phyloP scores from a whole-genome alignment of 352 stramenopile genomes.

The Globisporangium heterothallicum region DNA sequence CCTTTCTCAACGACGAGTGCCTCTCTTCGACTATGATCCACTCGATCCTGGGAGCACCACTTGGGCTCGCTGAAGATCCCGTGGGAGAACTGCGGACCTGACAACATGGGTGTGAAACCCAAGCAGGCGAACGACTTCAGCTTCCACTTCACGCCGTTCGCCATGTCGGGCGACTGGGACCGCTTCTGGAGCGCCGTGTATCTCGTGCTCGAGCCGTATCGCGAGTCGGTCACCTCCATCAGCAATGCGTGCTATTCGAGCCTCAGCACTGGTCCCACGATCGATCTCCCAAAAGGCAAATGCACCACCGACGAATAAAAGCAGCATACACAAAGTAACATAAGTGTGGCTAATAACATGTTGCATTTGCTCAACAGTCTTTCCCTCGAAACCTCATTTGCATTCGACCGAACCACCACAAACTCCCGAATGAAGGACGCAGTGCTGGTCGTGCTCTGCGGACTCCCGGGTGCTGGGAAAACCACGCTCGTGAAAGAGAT shows the following conservation, averaged over 20 bases:
- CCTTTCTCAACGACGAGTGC: too few species aligned
- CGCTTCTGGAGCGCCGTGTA: constrained; percentile 3
- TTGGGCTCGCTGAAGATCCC: constrained; percentile 1
- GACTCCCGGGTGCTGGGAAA: constrained; percentile 65
- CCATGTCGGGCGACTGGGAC: constrained; percentile 3
- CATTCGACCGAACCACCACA: neutral
- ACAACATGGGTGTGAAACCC: neutral
- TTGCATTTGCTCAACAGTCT: neutral
- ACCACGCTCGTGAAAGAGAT: constrained; percentile 36
- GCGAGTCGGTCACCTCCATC: neutral
- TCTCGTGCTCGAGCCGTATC: neutral
- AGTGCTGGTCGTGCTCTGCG: constrained; percentile 52
- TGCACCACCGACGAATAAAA: neutral
- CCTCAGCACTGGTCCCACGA: too few species aligned
- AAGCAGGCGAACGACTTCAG: constrained; percentile 7
- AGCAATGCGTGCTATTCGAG: constrained; percentile 3
- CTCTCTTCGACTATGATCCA: too few species aligned
- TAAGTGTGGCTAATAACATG: constrained; percentile 5
- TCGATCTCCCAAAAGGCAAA: neutral
- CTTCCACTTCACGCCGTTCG: constrained; percentile 3
- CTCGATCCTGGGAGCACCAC: constrained; percentile 8
- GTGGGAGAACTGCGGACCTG: constrained; percentile 7
- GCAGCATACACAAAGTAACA: neutral
- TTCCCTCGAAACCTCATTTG: neutral
- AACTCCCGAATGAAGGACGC: neutral